These are phyloP conservation scores for Desmodesmus armatus DNA, from an alignment of 139 green algal genomes.

Conservation along the genomic window DNA sequence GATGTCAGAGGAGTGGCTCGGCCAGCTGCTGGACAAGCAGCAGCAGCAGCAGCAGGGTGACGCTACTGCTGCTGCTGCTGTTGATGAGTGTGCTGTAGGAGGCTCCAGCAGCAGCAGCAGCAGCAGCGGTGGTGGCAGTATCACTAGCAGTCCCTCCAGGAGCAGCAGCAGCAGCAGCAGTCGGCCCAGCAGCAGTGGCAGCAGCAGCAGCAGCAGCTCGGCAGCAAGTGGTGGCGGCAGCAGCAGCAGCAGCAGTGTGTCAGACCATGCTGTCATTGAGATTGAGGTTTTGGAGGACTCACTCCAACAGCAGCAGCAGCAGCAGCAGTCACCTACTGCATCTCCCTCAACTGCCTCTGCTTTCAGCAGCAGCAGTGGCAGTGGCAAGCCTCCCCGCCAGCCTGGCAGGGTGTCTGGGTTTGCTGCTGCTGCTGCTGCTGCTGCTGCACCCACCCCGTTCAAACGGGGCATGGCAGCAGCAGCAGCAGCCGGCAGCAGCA, in stretches of 20 bases:
- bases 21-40: not conserved
- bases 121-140: not conserved
- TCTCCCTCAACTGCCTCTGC: not conserved
- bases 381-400: not conserved
- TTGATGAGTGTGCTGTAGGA: not conserved
- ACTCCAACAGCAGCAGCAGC: no score
- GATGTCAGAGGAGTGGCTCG: conserved; percentile 29
- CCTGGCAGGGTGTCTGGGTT: not conserved
- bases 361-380: conserved; percentile 13
- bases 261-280: no score
- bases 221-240: no score
- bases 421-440: not conserved
- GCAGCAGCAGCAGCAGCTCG: no score
- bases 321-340: conserved; percentile 6
- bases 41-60: not conserved
- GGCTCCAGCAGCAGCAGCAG: conserved; percentile 19
- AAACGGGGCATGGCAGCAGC: conserved; percentile 1
- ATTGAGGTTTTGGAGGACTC: no score
- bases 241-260: no score
- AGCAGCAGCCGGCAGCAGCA: not conserved
- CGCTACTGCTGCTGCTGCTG: not conserved
- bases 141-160: not conserved
- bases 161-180: no score
- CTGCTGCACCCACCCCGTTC: not conserved
- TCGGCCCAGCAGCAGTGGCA: no score